Evolutionary conservation across 2,329 filamentous ascomycete species (phyloP), one percentile per base, ranked within the genome.

Genomic region (Colletotrichum tabaci): DNA sequence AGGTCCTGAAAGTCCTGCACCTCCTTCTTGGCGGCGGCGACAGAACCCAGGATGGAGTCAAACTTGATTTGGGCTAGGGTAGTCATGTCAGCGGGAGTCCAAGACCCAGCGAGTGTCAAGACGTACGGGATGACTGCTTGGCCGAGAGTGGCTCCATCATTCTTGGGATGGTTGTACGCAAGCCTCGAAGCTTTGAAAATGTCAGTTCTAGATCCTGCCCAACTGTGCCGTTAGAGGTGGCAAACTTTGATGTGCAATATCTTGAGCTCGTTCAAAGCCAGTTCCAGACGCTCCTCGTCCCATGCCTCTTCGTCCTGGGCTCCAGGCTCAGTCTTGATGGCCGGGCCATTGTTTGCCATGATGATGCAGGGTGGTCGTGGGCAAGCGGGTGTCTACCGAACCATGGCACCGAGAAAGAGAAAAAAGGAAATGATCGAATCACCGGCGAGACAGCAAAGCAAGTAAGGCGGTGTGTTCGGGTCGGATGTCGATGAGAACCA

Each of bases 191-290:
- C 87, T 88, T 71, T 50, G 35, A 64, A 52, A 23, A 46, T 21
- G 53, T 72, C 68, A 77, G 50, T 23, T 55, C 16, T 35, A 57
- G 53, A 42, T 35, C 30, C 46, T 47, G 69, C 35, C 18, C 7
- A 18, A 44, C 53, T 56, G 26, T 21, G n/a, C 46, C 46, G 18
- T 42, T 55, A 21, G 40, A 18, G 42, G 61, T 16, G 50, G 55
- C 65, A 50, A 84, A 86, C 88, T 83, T 88, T 86, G 75, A 87
- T 81, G 75, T 90, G 87, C n/a, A 89, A 79, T 57, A 87, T 80
- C 74, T 88, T 87, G 63, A 90, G 82, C 44, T 84, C 82, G 75
- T 86, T 80, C 75, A 90, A 82, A 30, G 84, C 85, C 70, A 84
- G 81, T 71, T 86, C 83, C 8, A 90, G 81, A 69, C 84, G 84